Evolutionary conservation across 2,329 filamentous ascomycete species (phyloP), one percentile per base, ranked within the genome.

Genomic region (Triangularia verruculosa): DNA sequence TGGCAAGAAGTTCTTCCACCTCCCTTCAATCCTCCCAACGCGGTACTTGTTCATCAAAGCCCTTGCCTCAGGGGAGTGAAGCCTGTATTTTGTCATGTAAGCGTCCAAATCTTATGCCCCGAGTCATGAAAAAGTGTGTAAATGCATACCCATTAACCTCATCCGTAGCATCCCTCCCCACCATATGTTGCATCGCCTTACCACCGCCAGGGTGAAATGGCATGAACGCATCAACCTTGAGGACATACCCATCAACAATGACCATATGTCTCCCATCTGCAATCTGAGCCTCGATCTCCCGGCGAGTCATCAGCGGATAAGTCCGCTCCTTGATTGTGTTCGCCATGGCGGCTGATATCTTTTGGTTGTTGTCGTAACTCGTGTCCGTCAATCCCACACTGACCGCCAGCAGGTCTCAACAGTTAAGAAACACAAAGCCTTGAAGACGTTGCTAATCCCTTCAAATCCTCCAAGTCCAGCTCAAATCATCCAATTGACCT

Each of bases 111-210:
- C 30, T 24, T 20, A 17, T 17, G 28, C n/a, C 7, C 28, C 15
- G 12, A 57, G 55, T 12, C 25, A 47, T 3, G 4, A 4, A 51
- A 17, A 20, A 24, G 13, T n/a, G 3, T 9, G 8, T 9, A 51
- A 47, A 22, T n/a, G 81, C 89, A 58, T 83, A 97, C 92, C 89
- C 91, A 75, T 89, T 92, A 66, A 98, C 89, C 78, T 98, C 95
- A 76, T 97, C 93, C 11, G 94, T 97, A 58, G 92, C 94, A 85
- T 97, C 93, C 77, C 90, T 87, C 66, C 93, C 93, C 65, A 98
- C 86, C 92, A 97, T 95, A 74, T 99, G 95, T 74, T 87, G 81
- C 68, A 99, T 96, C 61, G 94, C 86, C 78, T 93, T 95, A 71
- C 94, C 89, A 70, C 95, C 95, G 63, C 95, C 95, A 12, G 95